Evolutionary conservation across 768 basidiomycete species (phyloP).

Genomic region (Favolaschia claudopus): DNA sequence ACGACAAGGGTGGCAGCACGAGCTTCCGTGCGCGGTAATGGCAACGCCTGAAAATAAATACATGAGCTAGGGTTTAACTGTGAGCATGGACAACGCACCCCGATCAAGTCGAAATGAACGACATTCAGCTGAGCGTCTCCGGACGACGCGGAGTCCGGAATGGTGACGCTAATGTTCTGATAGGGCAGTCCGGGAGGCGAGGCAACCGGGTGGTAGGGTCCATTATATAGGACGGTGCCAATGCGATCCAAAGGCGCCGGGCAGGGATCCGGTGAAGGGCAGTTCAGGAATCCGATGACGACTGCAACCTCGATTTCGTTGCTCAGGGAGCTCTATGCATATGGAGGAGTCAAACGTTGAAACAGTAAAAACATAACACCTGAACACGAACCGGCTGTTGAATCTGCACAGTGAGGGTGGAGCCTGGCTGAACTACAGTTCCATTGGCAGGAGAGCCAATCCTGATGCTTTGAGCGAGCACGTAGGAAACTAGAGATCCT

Average conservation of each 20-base stretch:
- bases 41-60: background rate
- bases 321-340: constrained; percentile 36
- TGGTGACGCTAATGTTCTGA: constrained; percentile 7
- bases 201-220: constrained; percentile 33
- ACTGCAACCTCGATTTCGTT: constrained; percentile 42
- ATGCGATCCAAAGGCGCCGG: constrained; percentile 26
- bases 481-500: constrained; percentile 24
- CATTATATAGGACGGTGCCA: constrained; percentile 39
- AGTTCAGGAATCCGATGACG: constrained; percentile 39
- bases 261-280: constrained; percentile 30
- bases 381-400: constrained; percentile 41
- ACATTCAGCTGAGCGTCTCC: background rate
- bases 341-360: background rate
- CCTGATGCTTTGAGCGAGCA: constrained; percentile 38
- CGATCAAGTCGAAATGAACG: constrained; percentile 6
- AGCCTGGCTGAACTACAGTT: constrained; percentile 31
- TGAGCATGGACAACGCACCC: too few species aligned
- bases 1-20: background rate
- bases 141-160: background rate
- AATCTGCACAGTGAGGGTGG: constrained; percentile 42
- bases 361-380: too few species aligned
- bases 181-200: background rate
- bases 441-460: constrained; percentile 38
- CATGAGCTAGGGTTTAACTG: too few species aligned
- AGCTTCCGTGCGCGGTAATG: background rate